Base-by-base conservation (phyloP, 1,284 basidiomycete species). In the Leccinum subspadiceum region DNA sequence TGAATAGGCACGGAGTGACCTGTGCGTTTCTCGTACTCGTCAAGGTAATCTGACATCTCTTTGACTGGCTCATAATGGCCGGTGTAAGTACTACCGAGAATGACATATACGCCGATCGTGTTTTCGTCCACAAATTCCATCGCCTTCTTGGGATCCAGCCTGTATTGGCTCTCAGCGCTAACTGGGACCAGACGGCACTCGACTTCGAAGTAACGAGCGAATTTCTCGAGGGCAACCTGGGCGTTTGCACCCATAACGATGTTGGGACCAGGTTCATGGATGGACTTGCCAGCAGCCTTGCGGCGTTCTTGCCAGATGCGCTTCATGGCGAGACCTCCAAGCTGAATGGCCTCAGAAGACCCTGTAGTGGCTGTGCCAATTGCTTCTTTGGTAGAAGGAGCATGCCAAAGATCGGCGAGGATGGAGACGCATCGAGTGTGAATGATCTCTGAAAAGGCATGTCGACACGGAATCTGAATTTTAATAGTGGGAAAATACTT, bases 271-370 rank as follows among this genome's bases (percentile, higher is more conserved):
- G 93, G 93, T 65, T 93, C 89, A 68, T 94, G 85, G 58, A 92
- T 92, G 62, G 85, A 88, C 75, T 94, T 94, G 44, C 95, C 95
- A 1, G 84, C 85, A 1, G 86, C 89, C 77, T 94, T 95, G 75
- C 90, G 89, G 71, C 85, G 88, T 64, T 86, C 87, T 75, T 98
- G 95, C 96, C 96, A 98, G 53, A 88, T 83, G 69, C 90, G 91
- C 79, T 98, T 98, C 86, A 98, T 92, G 15, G 96, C 93, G 20
- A 98, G 84, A 50, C 94, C 95, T 15, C 93, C 95, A 6, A 97
- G 89, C 76, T 95, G 93, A 68, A 96, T 93, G 2, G 93, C 95
- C 75, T 97, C 94, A 2, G 88, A 95, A 0, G 92, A 94, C 6
- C 96, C 96, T 1, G 95, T 96, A 2, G 95, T 97, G 0, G 96